Base-by-base conservation (phyloP, 371 early-diverging fungal genomes). In the Apophysomyces sp. region DNA sequence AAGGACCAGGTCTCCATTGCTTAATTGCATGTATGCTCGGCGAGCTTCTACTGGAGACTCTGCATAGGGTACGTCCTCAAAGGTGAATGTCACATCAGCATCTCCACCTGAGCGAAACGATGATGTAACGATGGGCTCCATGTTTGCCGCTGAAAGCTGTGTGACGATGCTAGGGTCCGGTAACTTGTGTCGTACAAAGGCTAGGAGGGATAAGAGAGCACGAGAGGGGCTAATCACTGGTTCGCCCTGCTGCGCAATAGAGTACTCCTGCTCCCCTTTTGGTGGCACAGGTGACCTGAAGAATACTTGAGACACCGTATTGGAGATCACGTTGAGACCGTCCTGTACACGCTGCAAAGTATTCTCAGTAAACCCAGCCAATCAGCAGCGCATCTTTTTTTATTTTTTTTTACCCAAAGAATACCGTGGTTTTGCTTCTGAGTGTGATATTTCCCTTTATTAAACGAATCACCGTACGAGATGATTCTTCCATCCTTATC, bases 381-480 rank as follows among this genome's bases (percentile, higher is more conserved):
- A 27, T 30, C 26, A 13, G 30, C 8, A 34, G 16, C 36, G 9
- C n/a, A 52, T 26, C 4, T 58, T 26, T 16, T 55, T 61, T 41
- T n/a, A n/a, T n/a, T 39, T 61, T 18, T 52, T 54, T 55, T 61
- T 54, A 40, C 57, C 36, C 32, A 52, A 16, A 57, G 27, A 66
- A 55, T 53, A 28, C 28, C 54, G 9, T 75, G 61, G 36, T 49
- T 57, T 61, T 75, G 72, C 21, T 53, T 27, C 49, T 56, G 31
- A 27, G 56, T 37, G 26, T 52, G 37, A 36, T 39, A 36, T 31
- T 52, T 27, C 39, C 74, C 73, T 57, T 67, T 65, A 66, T 77
- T 76, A 74, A 94, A 91, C 13, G 92, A 89, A 55, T 86, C 77
- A 30, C 93, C 92, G 67, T 83, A 89, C 6, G 89, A 85, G 30